Conservation (phyloP, 106 monocot species). For the Cymbidium sinense region DNA sequence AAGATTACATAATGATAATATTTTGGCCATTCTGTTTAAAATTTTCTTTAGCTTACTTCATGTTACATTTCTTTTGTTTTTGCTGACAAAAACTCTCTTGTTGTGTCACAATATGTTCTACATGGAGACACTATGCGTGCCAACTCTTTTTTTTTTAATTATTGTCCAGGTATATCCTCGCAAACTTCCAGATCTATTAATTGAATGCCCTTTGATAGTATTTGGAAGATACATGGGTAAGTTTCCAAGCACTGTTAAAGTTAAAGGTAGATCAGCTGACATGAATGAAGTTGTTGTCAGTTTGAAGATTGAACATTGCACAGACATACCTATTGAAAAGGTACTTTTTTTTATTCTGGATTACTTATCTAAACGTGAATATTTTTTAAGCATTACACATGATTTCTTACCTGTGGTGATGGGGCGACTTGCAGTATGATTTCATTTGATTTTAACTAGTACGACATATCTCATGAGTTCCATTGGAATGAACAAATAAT, state of each 20-base stretch:
- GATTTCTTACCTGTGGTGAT: not conserved
- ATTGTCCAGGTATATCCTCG: slow-evolving; percentile 63
- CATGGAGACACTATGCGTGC: not conserved
- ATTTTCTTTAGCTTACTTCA: not conserved
- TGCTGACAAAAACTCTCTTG: not conserved
- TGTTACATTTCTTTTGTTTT: not conserved
- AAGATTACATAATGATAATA: not conserved
- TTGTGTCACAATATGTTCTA: not conserved
- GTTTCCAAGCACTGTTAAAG: slow-evolving; percentile 56
- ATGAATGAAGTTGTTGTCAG: slow-evolving; percentile 49
- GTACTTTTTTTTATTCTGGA: slow-evolving; percentile 26
- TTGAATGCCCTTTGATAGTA: slow-evolving; percentile 48
- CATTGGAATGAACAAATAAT: not conserved
- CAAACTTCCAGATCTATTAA: slow-evolving; percentile 74
- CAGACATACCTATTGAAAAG: slow-evolving; percentile 67
- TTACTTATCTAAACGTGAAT: too few relatives aligned
- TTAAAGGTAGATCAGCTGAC: slow-evolving; percentile 63
- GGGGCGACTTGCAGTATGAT: not conserved
- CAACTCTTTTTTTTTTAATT: not conserved
- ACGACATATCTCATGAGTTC: not conserved
- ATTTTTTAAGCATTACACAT: not conserved
- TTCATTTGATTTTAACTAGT: not conserved
- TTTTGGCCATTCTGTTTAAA: not conserved
- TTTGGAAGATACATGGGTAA: slow-evolving; percentile 61
- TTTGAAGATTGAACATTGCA: slow-evolving; percentile 43